Percentiles rank a stretch among this genome's conserved stretches.
These are phyloP conservation scores for Nectriaceae sp. DNA, from an alignment of 2,329 filamentous ascomycete genomes.

Conservation along the genomic window DNA sequence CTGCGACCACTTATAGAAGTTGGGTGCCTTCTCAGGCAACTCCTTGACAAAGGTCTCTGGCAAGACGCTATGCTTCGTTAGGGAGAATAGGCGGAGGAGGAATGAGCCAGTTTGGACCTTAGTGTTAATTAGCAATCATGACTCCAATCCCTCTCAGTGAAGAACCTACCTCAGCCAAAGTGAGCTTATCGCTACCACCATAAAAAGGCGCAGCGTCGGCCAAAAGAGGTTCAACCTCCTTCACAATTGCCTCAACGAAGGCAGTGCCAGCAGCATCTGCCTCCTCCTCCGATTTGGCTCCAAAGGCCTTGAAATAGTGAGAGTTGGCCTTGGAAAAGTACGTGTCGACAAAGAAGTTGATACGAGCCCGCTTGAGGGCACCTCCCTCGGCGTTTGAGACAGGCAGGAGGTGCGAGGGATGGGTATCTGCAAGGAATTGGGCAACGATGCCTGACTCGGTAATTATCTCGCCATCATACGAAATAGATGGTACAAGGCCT, in stretches of 20 bases:
- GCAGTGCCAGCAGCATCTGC: constrained; percentile 49
- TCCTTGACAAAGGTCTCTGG: constrained; percentile 48
- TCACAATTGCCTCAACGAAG: constrained; percentile 58
- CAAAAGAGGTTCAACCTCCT: constrained; percentile 75
- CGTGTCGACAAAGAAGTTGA: constrained; percentile 73
- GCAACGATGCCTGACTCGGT: constrained; percentile 74
- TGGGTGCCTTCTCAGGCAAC: constrained; percentile 59
- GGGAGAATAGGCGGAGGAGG: constrained; percentile 58
- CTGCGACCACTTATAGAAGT: constrained; percentile 68
- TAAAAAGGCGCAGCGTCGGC: constrained; percentile 60
- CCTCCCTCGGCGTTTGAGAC: constrained; percentile 51
- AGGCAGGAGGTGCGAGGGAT: constrained; percentile 68
- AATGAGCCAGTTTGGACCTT: constrained; percentile 68
- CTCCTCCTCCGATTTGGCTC: constrained; percentile 51
- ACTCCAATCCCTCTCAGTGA: neutral
- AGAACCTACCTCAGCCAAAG: constrained; percentile 68
- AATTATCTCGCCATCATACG: constrained; percentile 67
- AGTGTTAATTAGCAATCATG: neutral
- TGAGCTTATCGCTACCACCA: constrained; percentile 63
- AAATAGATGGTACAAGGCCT: constrained; percentile 72
- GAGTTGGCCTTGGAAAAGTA: constrained; percentile 63
- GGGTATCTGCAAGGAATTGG: constrained; percentile 69
- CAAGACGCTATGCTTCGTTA: constrained; percentile 56
- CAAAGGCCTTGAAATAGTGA: constrained; percentile 47
- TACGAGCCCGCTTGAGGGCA: constrained; percentile 64